A percentile compares a stretch with the other conserved stretches of the same genome.
These are phyloP conservation scores for Telfairia occidentalis DNA, from an alignment of 331 rosid species.

Conservation along the genomic window DNA sequence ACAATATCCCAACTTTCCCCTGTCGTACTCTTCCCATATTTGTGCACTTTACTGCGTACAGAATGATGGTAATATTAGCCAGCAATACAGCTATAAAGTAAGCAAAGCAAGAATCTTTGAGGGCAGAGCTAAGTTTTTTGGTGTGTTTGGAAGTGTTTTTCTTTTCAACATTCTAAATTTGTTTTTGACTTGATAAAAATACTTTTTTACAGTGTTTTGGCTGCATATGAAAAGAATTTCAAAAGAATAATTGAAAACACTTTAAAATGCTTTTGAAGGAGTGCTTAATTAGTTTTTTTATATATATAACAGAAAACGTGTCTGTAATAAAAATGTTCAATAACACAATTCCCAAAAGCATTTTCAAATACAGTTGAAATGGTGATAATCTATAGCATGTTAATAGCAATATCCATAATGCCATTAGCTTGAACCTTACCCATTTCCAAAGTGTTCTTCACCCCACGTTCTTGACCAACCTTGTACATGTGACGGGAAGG, in stretches of 20 bases:
- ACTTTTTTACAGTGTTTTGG: background rate
- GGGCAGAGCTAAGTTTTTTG: background rate
- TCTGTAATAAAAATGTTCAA: background rate
- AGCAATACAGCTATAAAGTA: conserved; percentile 7
- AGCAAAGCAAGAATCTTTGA: background rate
- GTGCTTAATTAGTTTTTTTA: background rate
- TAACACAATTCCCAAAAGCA: background rate
- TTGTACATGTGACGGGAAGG: conserved; percentile 20
- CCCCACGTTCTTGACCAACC: conserved; percentile 99
- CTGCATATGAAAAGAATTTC: background rate
- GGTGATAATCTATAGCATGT: background rate
- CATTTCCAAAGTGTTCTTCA: conserved; percentile 97
- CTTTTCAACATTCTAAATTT: background rate
- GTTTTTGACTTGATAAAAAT: background rate
- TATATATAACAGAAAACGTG: too few relatives aligned
- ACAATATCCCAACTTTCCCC: conserved; percentile 96
- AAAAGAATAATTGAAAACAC: background rate
- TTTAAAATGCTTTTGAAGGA: background rate
- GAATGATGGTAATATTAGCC: conserved; percentile 10
- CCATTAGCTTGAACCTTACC: conserved; percentile 31
- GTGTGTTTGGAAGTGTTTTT: background rate
- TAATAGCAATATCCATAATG: background rate
- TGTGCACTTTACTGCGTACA: conserved; percentile 80
- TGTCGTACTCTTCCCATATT: conserved; percentile 91
- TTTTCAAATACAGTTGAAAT: background rate